Evolutionary conservation across 768 basidiomycete species (phyloP), one percentile per base, ranked within the genome.

Genomic region (Melanogaster broomeanus): DNA sequence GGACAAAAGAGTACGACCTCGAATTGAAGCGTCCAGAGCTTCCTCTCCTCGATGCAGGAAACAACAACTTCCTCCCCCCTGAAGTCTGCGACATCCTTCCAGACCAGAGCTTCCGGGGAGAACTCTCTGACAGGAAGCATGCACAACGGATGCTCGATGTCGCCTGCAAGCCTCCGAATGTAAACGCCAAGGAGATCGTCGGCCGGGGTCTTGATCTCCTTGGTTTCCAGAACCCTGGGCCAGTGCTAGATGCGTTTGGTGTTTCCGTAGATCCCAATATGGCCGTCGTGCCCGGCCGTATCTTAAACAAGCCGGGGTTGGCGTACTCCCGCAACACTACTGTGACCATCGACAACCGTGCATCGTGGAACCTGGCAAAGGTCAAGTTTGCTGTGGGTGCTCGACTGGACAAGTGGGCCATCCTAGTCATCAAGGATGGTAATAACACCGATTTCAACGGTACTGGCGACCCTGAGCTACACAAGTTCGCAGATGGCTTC

Each of bases 391-490:
- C 77, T 6, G 69, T 65, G 21, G 85, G 85, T 9, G 83, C 72
- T 4, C 67, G 58, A 15, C 62, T 90, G 39, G 67, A 71, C 31
- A 77, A 79, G 18, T 88, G 87, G 85, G 83, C 75, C 6, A 83
- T 89, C 6, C 67, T 91, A 16, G 65, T 87, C 39, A 79, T 91
- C 55, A 65, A 72, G 34, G 87, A 88, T 55, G 74, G 77, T 12
- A 76, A 75, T 45, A 28, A 31, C 2, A 56, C 76, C 9, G 77
- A 80, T 35, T 85, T 88, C 57, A 25, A 28, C 1, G 76, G 73
- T 6, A 45, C 73, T 2, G 49, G 64, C 10, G 88, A 89, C 59
- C 78, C 78, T 0, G 75, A 74, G 34, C 65, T 90, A 37, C 51
- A 56, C 24, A 34, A 37, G 9, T 67, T 69, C 3, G 67, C 86